These are phyloP conservation scores for Aspergillus thermomutatus DNA, from an alignment of 2,329 filamentous ascomycete genomes.

Conservation along the genomic window DNA sequence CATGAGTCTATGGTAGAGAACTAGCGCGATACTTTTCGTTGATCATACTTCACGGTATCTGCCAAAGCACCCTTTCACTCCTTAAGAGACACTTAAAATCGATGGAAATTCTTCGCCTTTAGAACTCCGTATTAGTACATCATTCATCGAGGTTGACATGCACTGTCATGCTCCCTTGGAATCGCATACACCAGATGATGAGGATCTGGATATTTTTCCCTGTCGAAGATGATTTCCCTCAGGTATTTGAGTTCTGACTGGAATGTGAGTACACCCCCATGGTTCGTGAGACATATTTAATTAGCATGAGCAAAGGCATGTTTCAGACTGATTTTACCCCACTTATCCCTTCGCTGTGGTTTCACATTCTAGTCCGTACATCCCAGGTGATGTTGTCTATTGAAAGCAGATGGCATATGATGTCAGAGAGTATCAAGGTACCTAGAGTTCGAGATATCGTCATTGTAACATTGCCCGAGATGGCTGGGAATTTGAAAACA, in stretches of 20 bases:
- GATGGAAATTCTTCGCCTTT: background rate
- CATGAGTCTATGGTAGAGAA: background rate
- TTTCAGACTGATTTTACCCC: background rate
- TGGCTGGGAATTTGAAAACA: background rate
- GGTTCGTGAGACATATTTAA: background rate
- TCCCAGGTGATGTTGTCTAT: background rate
- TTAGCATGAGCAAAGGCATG: background rate
- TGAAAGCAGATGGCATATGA: background rate
- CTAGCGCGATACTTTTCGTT: background rate
- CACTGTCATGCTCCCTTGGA: background rate
- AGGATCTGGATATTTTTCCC: background rate
- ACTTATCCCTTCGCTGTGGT: background rate
- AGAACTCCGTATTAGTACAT: background rate
- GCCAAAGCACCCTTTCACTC: background rate
- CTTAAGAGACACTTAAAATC: background rate
- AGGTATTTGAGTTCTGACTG: background rate
- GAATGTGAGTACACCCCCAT: background rate
- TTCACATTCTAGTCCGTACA: background rate
- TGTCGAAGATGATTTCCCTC: background rate
- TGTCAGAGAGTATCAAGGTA: background rate
- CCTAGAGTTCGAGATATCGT: background rate
- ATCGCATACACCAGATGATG: background rate
- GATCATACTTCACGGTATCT: background rate
- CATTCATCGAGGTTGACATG: background rate
- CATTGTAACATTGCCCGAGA: background rate